Base-by-base conservation (phyloP, 2,329 filamentous ascomycete species). In the Pyricularia pennisetigena region DNA sequence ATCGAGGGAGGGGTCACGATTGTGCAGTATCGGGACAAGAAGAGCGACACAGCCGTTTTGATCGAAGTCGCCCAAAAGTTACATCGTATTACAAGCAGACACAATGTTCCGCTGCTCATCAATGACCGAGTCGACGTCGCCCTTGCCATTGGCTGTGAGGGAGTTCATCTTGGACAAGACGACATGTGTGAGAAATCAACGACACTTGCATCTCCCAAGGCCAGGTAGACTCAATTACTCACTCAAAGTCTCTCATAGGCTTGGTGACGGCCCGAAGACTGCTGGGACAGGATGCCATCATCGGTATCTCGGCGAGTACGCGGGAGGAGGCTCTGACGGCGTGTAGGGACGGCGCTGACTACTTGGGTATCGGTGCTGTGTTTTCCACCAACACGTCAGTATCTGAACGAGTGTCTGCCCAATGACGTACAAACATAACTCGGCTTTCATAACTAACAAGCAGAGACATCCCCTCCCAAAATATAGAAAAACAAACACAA, bases 81-180 rank as follows among this genome's bases (percentile, higher is more conserved):
- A 66, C 93, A 97, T 76, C 77, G 80, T 54, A 80, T 95, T 70
- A 94, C 93, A 24, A 82, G 82, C 71, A 81, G 82, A 64, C 83
- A 90, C 75, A 82, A 83, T 20, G 87, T 97, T 3, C 94, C 94
- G 32, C 84, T 98, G 69, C 82, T 98, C 68, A 93, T 98, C 81
- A 98, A 98, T 76, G 95, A 98, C 77, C 88, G 94, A 14, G 86
- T 97, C 6, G 94, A 97, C 76, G 92, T 98, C 29, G 94, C 93
- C 9, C 83, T 93, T 23, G 93, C 93, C 16, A 86, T 94, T 62
- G 91, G 88, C 14, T 95, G 92, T 69, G 94, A 97, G 80, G 95
- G 95, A 64, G 93, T 97, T 9, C 95, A 98, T 77, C 86, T 98
- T 66, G 95, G 95, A 7, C 94, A 98, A 80, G 94, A 97, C 84